Conservation (phyloP, 2,329 filamentous ascomycete genomes). For the Diaporthe citrichinensis region DNA sequence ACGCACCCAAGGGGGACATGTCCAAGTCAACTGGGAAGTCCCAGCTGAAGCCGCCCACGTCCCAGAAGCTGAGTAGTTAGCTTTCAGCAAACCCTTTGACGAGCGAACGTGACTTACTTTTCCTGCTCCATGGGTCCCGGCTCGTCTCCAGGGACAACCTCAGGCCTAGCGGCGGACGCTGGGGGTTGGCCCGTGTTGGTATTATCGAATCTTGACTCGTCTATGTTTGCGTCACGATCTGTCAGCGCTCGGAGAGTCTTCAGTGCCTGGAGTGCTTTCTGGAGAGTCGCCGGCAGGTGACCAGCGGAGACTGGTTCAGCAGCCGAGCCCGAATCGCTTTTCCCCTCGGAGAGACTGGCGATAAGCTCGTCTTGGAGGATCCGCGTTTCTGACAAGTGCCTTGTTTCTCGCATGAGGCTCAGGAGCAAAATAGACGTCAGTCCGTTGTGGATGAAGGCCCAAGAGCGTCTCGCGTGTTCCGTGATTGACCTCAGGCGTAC, state of each 20-base stretch:
- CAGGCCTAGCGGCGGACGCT: background rate
- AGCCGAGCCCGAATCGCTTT: slow-evolving; percentile 6
- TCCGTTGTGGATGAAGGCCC: slow-evolving; percentile 41
- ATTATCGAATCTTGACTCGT: background rate
- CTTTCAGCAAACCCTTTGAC: background rate
- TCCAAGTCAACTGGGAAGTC: slow-evolving; percentile 21
- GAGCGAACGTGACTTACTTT: background rate
- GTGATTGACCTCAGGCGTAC: slow-evolving; percentile 38
- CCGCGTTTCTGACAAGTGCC: slow-evolving; percentile 28
- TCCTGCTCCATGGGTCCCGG: background rate
- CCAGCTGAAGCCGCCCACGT: background rate
- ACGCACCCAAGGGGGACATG: slow-evolving; percentile 24
- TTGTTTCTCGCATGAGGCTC: slow-evolving; percentile 39
- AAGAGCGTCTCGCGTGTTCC: slow-evolving; percentile 36
- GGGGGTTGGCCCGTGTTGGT: background rate
- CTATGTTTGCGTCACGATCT: background rate
- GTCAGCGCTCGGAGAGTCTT: slow-evolving; percentile 1
- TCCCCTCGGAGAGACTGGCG: slow-evolving; percentile 17
- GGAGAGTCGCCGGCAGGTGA: background rate
- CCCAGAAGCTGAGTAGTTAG: background rate
- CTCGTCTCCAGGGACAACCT: background rate
- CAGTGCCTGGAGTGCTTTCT: slow-evolving; percentile 19
- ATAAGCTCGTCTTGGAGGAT: slow-evolving; percentile 23
- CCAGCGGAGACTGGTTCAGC: background rate
- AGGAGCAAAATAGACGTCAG: slow-evolving; percentile 36